Conservation (phyloP, 2,329 filamentous ascomycete species). For the Clarireedia sp. region DNA sequence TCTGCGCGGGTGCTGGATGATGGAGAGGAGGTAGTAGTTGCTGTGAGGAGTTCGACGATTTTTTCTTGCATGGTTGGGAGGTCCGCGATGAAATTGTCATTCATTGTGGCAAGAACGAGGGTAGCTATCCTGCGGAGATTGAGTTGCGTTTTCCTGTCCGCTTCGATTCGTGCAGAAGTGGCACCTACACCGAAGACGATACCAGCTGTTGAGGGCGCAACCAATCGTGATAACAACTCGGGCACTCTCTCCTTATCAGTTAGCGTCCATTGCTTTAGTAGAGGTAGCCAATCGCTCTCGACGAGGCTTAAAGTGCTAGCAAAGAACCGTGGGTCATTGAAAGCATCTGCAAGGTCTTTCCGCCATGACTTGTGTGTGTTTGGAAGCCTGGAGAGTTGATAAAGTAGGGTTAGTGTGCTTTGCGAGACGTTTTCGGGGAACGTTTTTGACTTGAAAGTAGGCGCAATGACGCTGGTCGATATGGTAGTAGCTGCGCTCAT, state of each 20-base stretch:
- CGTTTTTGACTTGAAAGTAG: constrained; percentile 71
- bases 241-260: constrained; percentile 82
- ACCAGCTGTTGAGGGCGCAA: constrained; percentile 81
- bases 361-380: constrained; percentile 85
- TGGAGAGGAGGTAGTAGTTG: constrained; percentile 81
- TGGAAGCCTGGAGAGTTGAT: constrained; percentile 67
- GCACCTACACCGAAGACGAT: constrained; percentile 99
- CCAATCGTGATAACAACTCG: constrained; percentile 71
- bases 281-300: constrained; percentile 67
- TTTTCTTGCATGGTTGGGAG: constrained; percentile 70
- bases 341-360: constrained; percentile 84
- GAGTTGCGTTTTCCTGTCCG: constrained; percentile 85
- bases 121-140: constrained; percentile 77
- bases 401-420: constrained; percentile 63
- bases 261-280: constrained; percentile 76
- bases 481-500: constrained; percentile 70
- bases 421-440: constrained; percentile 81
- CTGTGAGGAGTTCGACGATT: constrained; percentile 74
- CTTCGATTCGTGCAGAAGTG: constrained; percentile 85
- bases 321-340: constrained; percentile 85
- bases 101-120: constrained; percentile 66
- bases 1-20: constrained; percentile 85
- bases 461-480: constrained; percentile 73
- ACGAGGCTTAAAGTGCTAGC: constrained; percentile 58
- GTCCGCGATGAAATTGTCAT: constrained; percentile 74